Conservation (phyloP, 2,329 filamentous ascomycete species). For the Claviceps sorghi region DNA sequence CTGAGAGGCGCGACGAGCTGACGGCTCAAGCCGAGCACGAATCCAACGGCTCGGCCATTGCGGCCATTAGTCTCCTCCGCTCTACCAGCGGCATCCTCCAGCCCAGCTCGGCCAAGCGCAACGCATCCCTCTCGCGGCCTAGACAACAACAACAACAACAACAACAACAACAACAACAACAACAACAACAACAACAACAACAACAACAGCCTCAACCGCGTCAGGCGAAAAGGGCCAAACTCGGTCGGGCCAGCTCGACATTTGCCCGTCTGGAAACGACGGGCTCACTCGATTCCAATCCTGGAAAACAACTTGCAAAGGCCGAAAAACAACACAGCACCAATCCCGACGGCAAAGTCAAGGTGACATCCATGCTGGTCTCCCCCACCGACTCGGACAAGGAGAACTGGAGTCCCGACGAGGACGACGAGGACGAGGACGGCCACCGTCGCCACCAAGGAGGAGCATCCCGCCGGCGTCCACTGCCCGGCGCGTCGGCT, state of each 20-base stretch:
- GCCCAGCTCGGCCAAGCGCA: constrained; percentile 50
- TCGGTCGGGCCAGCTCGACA: constrained; percentile 47
- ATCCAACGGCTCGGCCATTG: constrained; percentile 61
- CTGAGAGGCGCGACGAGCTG: constrained; percentile 62
- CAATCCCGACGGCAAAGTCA: constrained; percentile 19
- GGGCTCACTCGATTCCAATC: constrained; percentile 15
- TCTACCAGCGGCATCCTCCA: constrained; percentile 45
- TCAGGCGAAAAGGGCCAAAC: constrained; percentile 46
- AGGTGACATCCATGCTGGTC: constrained; percentile 22
- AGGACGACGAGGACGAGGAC: constrained; percentile 24
- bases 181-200: constrained; percentile 8
- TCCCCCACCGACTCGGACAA: constrained; percentile 65
- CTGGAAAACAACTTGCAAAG: constrained; percentile 15
- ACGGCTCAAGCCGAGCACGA: constrained; percentile 72
- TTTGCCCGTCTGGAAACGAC: constrained; percentile 40
- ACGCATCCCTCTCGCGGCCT: constrained; percentile 29
- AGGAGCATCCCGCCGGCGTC: constrained; percentile 15
- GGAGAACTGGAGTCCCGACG: constrained; percentile 66
- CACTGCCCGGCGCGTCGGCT: constrained; percentile 19
- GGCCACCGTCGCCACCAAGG: constrained; percentile 7
- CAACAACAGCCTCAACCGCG: constrained; percentile 10
- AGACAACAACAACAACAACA: not conserved
- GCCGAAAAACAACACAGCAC: constrained; percentile 13
- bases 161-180: no score
- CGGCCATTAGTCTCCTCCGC: constrained; percentile 67